Evolutionary conservation across 1,139 yeast species (phyloP), one percentile per base, ranked within the genome.

Genomic region (Saccharomyces hybrid): DNA sequence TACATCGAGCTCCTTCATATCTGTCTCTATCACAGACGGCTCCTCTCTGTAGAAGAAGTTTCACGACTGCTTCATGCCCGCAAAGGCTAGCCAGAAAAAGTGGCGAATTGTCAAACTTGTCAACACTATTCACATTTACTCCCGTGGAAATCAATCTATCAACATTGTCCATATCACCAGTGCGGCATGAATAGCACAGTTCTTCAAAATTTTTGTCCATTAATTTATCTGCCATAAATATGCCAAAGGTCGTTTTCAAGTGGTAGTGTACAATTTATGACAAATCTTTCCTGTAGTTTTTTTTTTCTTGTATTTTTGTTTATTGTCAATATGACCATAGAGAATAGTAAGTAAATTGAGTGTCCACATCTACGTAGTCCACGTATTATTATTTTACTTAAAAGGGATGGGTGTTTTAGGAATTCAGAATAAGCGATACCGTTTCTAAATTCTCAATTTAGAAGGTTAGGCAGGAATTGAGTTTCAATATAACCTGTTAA

Each of bases 11-110:
- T 2, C 95, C 95, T 68, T 86, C 88, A 64, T 82, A 83, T 23
- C 90, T 83, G 64, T 86, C 93, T 64, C 90, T 75, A 66, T 86
- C 91, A 68, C 91, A 85, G 1, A 82, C 76, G 0, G 95, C 90
- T 6, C 95, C 95, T 52, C 79, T 71, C 52, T 83, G 76, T 9
- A 87, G 72, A 31, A 87, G 71, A 52, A 83, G 69, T 55, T 74
- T 76, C 14, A 87, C 95, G 7, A 86, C 76, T 1, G 73, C 72
- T 58, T 76, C 78, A 67, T 86, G 93, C 0, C 95, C 95, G 71
- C 95, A 86, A 11, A 87, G 65, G 29, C 88, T 81, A 8, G 90
- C 88, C 31, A 86, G 70, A 57, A 84, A 83, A 58, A 87, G 73
- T 0, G 95, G 95, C 1, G 90, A 79, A 65, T 85, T 83, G 66